These are phyloP conservation scores for Aspergillus texensis DNA, from an alignment of 2,329 filamentous ascomycete genomes.

Conservation along the genomic window DNA sequence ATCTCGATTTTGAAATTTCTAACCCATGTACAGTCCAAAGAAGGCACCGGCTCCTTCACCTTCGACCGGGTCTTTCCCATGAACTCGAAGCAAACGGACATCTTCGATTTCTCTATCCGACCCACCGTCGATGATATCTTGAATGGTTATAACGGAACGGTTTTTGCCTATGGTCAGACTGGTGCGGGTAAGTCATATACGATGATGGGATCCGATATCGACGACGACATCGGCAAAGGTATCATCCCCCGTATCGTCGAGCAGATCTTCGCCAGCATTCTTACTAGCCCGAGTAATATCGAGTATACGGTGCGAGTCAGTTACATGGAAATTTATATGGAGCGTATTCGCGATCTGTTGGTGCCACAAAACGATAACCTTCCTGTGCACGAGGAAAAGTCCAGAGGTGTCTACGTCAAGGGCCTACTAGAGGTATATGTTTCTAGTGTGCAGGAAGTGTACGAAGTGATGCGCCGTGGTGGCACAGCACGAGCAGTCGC, in stretches of 20 bases:
- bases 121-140: conserved; percentile 96
- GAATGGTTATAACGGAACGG: conserved; percentile 98
- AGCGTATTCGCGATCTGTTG: conserved; percentile 91
- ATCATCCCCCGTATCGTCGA: conserved; percentile 97
- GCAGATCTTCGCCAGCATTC: conserved; percentile 94
- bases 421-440: conserved; percentile 94
- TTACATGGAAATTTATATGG: conserved; percentile 99
- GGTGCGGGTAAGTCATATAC: conserved; percentile 98
- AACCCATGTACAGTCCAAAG: conserved; percentile 65
- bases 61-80: conserved; percentile 98
- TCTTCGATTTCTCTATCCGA: conserved; percentile 97
- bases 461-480: conserved; percentile 93
- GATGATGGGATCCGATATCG: conserved; percentile 97
- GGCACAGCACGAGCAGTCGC: conserved; percentile 88
- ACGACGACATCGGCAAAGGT: conserved; percentile 83
- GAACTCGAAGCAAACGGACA: conserved; percentile 83
- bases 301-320: conserved; percentile 98
- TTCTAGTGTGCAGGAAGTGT: conserved; percentile 91
- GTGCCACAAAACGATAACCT: conserved; percentile 94
- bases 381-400: conserved; percentile 97
- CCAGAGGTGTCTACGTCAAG: conserved; percentile 93
- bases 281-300: conserved; percentile 87
- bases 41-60: conserved; percentile 84
- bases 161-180: conserved; percentile 98
- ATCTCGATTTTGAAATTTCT: conserved; percentile 13